Conservation (phyloP, 768 basidiomycete genomes). For the Auriscalpium vulgare region DNA sequence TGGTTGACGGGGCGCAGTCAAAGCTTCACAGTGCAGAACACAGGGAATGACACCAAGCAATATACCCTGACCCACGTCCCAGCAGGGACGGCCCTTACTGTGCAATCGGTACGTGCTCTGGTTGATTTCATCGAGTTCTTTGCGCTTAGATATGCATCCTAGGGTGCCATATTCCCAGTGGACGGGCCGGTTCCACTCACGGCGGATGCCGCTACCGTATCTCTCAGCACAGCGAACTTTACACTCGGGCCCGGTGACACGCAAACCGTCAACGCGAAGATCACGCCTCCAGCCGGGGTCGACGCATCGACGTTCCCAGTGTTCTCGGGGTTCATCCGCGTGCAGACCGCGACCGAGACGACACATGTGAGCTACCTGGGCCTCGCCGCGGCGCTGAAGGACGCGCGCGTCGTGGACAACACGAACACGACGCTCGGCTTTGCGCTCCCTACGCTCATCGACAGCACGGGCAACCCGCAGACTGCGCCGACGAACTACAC, state of each 20-base stretch:
- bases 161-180: constrained; percentile 35
- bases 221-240: constrained; percentile 36
- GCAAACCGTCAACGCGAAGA: constrained; percentile 32
- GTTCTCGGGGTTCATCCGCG: constrained; percentile 50
- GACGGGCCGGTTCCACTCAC: constrained; percentile 46
- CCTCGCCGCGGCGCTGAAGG: constrained; percentile 31
- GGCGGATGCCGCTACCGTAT: constrained; percentile 35
- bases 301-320: constrained; percentile 41
- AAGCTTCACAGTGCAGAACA: constrained; percentile 45
- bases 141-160: not conserved
- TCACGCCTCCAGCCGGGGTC: constrained; percentile 39
- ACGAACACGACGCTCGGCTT: constrained; percentile 29
- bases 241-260: constrained; percentile 36
- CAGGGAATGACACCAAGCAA: constrained; percentile 31
- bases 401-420: constrained; percentile 45
- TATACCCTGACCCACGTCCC: constrained; percentile 46
- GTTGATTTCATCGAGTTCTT: not conserved
- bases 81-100: constrained; percentile 45
- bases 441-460: constrained; percentile 28
- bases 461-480: constrained; percentile 7
- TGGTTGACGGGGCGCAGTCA: constrained; percentile 24
- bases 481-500: constrained; percentile 37
- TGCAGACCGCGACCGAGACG: constrained; percentile 26
- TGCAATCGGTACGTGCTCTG: constrained; percentile 28
- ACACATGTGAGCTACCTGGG: constrained; percentile 42